Base-by-base conservation (phyloP, 352 stramenopile genomes). In the Phytophthora sp. region DNA sequence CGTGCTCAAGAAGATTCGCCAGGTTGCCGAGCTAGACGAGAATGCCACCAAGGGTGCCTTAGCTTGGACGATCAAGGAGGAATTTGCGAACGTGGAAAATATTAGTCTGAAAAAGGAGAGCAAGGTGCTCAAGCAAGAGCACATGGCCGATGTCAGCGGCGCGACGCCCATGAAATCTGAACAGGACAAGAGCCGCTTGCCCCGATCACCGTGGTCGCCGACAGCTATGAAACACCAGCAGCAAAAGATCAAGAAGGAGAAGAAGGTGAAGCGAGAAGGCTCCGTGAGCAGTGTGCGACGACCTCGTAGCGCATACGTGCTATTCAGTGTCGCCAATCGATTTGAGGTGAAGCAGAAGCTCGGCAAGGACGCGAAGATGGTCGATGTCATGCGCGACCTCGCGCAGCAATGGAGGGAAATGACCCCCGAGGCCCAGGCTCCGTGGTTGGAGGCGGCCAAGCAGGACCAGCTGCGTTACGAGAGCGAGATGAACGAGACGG, bases 1-100 rank as follows among this genome's bases (percentile, higher is more conserved):
- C 27, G 80, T 91, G 23, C 62, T 91, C n/a, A 84, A 87, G 67
- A 81, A 80, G 41, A 90, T 91, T 38, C 80, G 82, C 10, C 76
- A 89, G 50, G 82, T 89, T 18, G 80, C 78, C 2, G 68, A 88
- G 34, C 64, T 76, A 23, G 66, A 89, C 18, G 64, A 85, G 32
- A 73, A 76, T 18, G 59, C 76, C 6, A 74, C 67, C 0, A 88
- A 89, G 49, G 79, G 76, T 6, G 30, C 74, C 32, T 30, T 88
- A 17, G 80, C 57, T 13, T 88, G 80, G 79, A 66, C 44, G 38
- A 70, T 88, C n/a, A 85, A 84, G 48, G 69, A 76, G 13, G 72
- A 89, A 10, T 76, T 70, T 51, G 70, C 63, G 4, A 54, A 67
- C 4, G 17, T 72, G 27, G 61, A 74, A 31, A 62, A 69, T 38